A percentile compares a stretch with the other conserved stretches of the same genome.
These are phyloP conservation scores for Morella rubra DNA, from an alignment of 306 rosid species.

Conservation along the genomic window DNA sequence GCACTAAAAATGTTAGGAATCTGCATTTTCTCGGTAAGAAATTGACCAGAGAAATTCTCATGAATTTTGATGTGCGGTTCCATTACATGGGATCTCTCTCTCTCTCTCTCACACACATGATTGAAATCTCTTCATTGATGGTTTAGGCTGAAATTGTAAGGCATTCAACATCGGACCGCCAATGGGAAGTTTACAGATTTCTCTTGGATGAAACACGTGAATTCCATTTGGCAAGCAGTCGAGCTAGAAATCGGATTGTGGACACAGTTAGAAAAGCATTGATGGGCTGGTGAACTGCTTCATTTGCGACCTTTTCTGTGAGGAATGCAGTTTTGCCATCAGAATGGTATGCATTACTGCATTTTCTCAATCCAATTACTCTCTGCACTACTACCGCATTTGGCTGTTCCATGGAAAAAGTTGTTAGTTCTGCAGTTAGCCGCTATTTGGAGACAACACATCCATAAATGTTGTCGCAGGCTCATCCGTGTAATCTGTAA, in stretches of 20 bases:
- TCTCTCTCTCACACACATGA: conserved; percentile 7
- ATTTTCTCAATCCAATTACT: background rate
- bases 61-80: background rate
- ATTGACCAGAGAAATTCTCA: conserved; percentile 6
- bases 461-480: background rate
- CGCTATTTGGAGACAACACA: conserved; percentile 7
- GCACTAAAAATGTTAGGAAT: conserved; percentile 65
- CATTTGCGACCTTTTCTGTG: conserved; percentile 3
- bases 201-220: conserved; percentile 66
- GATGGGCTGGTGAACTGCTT: conserved; percentile 73
- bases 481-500: background rate
- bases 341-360: background rate
- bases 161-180: conserved; percentile 67
- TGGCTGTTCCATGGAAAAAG: conserved; percentile 6
- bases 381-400: background rate
- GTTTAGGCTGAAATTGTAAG: conserved; percentile 78
- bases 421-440: conserved; percentile 3
- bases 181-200: conserved; percentile 90
- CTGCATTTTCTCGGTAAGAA: conserved; percentile 64
- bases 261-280: conserved; percentile 72
- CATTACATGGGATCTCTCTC: background rate
- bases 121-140: background rate
- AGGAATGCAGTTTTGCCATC: conserved; percentile 6
- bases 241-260: conserved; percentile 67
- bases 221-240: conserved; percentile 52